phyloP scores from a whole-genome alignment of 2,329 filamentous ascomycete species.

The Neofusicoccum cordaticola region DNA sequence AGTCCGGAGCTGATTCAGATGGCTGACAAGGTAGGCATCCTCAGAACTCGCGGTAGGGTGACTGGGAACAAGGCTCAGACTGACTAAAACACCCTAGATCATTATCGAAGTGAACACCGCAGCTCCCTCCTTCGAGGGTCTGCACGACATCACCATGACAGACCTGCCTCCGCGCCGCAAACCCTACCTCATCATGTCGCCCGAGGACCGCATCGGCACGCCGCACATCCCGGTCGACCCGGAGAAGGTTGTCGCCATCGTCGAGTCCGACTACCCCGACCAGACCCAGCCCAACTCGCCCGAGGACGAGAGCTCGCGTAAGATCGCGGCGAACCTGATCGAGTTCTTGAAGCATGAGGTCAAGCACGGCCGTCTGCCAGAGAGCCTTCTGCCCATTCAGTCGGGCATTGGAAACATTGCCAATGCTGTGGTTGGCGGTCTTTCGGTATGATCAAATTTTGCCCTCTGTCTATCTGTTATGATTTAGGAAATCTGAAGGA shows the following conservation, averaged over 20 bases:
- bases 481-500: background rate
- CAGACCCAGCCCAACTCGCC: slow-evolving; percentile 71
- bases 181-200: slow-evolving; percentile 80
- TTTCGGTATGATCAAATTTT: slow-evolving; percentile 48
- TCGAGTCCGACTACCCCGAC: slow-evolving; percentile 83
- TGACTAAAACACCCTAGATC: slow-evolving; percentile 45
- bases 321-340: slow-evolving; percentile 76
- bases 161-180: slow-evolving; percentile 77
- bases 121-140: slow-evolving; percentile 77
- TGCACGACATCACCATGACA: slow-evolving; percentile 90
- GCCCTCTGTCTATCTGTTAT: background rate
- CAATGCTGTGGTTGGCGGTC: slow-evolving; percentile 83
- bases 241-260: slow-evolving; percentile 77
- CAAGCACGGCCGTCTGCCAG: slow-evolving; percentile 69
- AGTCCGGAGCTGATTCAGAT: slow-evolving; percentile 84
- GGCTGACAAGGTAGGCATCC: slow-evolving; percentile 67
- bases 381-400: slow-evolving; percentile 75
- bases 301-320: slow-evolving; percentile 68
- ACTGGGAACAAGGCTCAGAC: background rate
- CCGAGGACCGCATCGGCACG: slow-evolving; percentile 82
- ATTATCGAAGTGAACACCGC: slow-evolving; percentile 91
- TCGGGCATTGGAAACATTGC: slow-evolving; percentile 91
- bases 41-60: background rate
- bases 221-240: slow-evolving; percentile 80
- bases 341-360: slow-evolving; percentile 88